Percentiles rank a stretch among this genome's conserved stretches.
These are phyloP conservation scores for Rhytidhysteron rufulum DNA, from an alignment of 2,329 filamentous ascomycete genomes.

Conservation along the genomic window DNA sequence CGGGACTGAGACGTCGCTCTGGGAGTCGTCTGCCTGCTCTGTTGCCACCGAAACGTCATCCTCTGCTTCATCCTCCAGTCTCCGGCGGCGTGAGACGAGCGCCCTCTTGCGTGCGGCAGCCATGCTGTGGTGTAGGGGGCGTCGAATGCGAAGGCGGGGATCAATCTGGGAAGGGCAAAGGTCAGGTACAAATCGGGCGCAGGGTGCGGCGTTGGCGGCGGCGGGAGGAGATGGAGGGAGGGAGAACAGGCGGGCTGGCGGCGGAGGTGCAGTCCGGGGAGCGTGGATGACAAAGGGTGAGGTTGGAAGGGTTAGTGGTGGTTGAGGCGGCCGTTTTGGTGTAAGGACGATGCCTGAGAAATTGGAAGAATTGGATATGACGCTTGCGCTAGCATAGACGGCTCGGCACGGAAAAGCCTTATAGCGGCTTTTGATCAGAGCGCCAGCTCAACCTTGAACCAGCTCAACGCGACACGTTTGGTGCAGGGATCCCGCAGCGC, in stretches of 20 bases:
- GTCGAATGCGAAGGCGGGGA: constrained; percentile 9
- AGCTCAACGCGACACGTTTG: constrained; percentile 9
- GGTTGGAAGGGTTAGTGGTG: constrained; percentile 14
- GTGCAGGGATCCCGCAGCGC: constrained; percentile 7
- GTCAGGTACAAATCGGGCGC: constrained; percentile 7
- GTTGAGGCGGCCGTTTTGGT: constrained; percentile 10
- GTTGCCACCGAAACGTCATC: constrained; percentile 42
- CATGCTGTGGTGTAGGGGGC: constrained; percentile 23
- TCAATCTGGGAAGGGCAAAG: constrained; percentile 11
- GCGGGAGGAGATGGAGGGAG: constrained; percentile 12
- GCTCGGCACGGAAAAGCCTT: constrained; percentile 10
- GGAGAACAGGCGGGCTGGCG: constrained; percentile 5
- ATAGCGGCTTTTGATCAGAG: constrained; percentile 1
- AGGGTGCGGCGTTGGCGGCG: background rate
- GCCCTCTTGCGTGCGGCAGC: constrained; percentile 33
- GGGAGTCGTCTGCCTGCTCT: constrained; percentile 57
- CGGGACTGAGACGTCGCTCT: constrained; percentile 58
- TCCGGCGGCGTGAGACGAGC: constrained; percentile 34
- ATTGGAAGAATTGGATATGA: constrained; percentile 23
- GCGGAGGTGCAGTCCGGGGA: constrained; percentile 18
- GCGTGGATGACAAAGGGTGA: constrained; percentile 14
- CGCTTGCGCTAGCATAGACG: too few relatives aligned
- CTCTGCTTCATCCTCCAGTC: constrained; percentile 36
- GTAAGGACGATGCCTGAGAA: constrained; percentile 34
- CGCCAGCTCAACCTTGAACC: background rate